Base-by-base conservation (phyloP, 208 protist genomes). In the Chromosphaera perkinsii region DNA sequence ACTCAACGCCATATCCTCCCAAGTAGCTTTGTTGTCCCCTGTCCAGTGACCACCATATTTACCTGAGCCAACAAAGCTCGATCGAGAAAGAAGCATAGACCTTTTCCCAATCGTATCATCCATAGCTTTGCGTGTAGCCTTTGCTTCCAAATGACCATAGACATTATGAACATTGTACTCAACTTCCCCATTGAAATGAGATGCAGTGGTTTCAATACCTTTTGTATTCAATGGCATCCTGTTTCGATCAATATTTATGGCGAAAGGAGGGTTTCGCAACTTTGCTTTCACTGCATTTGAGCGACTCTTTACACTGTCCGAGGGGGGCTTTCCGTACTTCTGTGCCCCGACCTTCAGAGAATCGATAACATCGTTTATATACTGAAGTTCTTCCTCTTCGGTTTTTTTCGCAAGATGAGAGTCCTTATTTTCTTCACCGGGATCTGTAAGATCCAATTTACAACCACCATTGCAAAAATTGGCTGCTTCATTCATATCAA, bases 401-500 rank as follows among this genome's bases (percentile, higher is more conserved):
- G n/a, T n/a, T n/a, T n/a, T n/a, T n/a, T n/a, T n/a, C n/a, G n/a
- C n/a, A n/a, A n/a, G n/a, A n/a, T n/a, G n/a, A n/a, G n/a, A n/a
- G n/a, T n/a, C n/a, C n/a, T n/a, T n/a, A n/a, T n/a, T n/a, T n/a
- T n/a, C n/a, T n/a, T n/a, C n/a, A n/a, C n/a, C n/a, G n/a, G n/a
- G n/a, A n/a, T n/a, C n/a, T n/a, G n/a, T n/a, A n/a, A 47, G 42
- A 12, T 47, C 42, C 42, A 47, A 47, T 26, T 49, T 57, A 60
- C 66, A 64, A 27, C 26, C 36, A 22, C 66, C 66, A 45, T 80
- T 61, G 62, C 79, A 89, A 59, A 90, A 86, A 69, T 84, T 87
- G 31, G 51, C 65, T 1, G 73, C 33, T 56, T 91, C 86, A 67
- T 93, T 92, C 89, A 93, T 93, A 64, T 93, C 89, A 7, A 82